phyloP scores from a whole-genome alignment of 1,284 basidiomycete species.

The Austroboletus novae-zelandiae region DNA sequence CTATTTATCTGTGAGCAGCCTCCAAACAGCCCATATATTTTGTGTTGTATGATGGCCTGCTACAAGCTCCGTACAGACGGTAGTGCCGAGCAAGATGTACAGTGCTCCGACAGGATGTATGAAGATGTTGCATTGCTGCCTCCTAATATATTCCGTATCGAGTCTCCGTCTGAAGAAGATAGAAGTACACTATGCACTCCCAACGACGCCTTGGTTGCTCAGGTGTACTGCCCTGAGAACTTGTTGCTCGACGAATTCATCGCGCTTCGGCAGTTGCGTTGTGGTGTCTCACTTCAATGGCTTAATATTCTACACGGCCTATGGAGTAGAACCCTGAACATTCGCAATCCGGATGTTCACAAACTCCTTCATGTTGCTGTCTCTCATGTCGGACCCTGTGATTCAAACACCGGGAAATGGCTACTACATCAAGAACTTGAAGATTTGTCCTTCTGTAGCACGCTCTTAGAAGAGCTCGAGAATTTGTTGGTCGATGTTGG shows the following conservation, averaged over 20 bases:
- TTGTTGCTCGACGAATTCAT: not conserved
- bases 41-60: too few relatives aligned
- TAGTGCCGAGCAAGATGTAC: too few relatives aligned
- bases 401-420: not conserved
- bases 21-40: too few relatives aligned
- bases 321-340: not conserved
- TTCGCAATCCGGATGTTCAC: not conserved
- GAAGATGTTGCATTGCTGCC: too few relatives aligned
- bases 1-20: too few relatives aligned
- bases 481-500: not conserved
- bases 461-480: not conserved
- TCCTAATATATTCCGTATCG: too few relatives aligned
- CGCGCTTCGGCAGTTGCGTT: not conserved
- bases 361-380: not conserved
- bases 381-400: not conserved
- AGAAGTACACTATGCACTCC: too few relatives aligned
- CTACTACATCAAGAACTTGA: not conserved
- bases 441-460: not conserved
- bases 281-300: not conserved
- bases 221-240: not conserved
- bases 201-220: not conserved
- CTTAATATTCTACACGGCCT: not conserved
- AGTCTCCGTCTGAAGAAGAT: too few relatives aligned
- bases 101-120: too few relatives aligned
- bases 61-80: too few relatives aligned